These are phyloP conservation scores for Fusarium praegraminearum DNA, from an alignment of 2,329 filamentous ascomycete species.

Conservation along the genomic window DNA sequence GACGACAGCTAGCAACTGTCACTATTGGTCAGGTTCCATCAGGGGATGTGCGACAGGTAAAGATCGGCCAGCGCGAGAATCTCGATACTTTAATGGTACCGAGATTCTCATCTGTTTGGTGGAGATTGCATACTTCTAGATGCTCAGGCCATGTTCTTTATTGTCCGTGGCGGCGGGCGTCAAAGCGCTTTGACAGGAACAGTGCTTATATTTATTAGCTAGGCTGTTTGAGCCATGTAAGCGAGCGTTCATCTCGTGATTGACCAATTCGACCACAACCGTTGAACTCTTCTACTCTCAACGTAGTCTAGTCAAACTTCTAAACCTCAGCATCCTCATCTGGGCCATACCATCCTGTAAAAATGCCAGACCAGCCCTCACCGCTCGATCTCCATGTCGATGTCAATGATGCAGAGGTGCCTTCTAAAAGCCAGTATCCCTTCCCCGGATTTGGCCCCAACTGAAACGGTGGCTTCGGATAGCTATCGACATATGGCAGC, in stretches of 20 bases:
- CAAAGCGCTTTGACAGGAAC: background rate
- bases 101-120: background rate
- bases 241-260: background rate
- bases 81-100: background rate
- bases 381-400: background rate
- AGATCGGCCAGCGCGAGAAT: background rate
- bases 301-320: background rate
- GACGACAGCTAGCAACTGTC: background rate
- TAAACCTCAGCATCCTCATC: background rate
- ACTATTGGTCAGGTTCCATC: background rate
- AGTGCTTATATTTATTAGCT: too few species aligned
- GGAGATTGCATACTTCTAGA: background rate
- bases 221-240: background rate
- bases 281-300: background rate
- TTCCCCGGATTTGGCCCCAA: background rate
- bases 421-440: conserved; percentile 1
- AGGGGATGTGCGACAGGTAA: background rate
- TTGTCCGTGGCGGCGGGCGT: background rate
- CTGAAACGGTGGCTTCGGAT: background rate
- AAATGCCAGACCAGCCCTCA: background rate
- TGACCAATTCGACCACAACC: background rate
- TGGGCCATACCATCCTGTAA: background rate
- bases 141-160: background rate
- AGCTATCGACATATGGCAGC: background rate
- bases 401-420: background rate